Percentiles rank a stretch among this genome's conserved stretches.
Evolutionary conservation across 306 rosid species (phyloP).

Genomic region (Purshia tridentata): DNA sequence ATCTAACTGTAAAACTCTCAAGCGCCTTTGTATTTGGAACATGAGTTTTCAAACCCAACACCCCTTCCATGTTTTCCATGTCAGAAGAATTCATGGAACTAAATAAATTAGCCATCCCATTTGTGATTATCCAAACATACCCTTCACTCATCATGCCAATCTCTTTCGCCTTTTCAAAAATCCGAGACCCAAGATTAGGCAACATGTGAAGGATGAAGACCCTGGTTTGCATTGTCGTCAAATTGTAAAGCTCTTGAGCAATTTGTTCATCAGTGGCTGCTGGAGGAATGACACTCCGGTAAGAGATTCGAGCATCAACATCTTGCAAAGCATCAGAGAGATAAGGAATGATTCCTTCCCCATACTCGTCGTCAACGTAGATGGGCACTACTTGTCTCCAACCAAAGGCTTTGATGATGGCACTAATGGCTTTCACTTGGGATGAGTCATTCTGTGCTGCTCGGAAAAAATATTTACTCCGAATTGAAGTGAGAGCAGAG

Average conservation of each 20-base stretch:
- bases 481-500: constrained; percentile 41
- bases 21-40: constrained; percentile 31
- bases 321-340: constrained; percentile 42
- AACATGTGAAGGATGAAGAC: constrained; percentile 55
- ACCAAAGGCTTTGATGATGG: constrained; percentile 38
- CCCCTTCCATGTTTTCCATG: constrained; percentile 48
- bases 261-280: constrained; percentile 38
- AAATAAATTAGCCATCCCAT: constrained; percentile 30
- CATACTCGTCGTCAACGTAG: constrained; percentile 43
- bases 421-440: constrained; percentile 43
- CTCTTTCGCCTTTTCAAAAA: constrained; percentile 39
- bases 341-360: constrained; percentile 43
- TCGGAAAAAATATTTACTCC: constrained; percentile 47
- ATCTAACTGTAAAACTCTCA: constrained; percentile 28
- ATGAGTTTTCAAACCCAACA: constrained; percentile 44
- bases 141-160: constrained; percentile 56
- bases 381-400: constrained; percentile 54
- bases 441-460: constrained; percentile 38
- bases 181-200: constrained; percentile 18
- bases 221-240: constrained; percentile 49
- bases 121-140: constrained; percentile 54
- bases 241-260: constrained; percentile 35
- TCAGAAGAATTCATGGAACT: constrained; percentile 12
- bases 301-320: constrained; percentile 28
- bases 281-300: constrained; percentile 35